A percentile compares a stretch with the other conserved stretches of the same genome.
phyloP scores from a whole-genome alignment of 2,329 filamentous ascomycete genomes.

The Colletotrichum neosansevieriae region DNA sequence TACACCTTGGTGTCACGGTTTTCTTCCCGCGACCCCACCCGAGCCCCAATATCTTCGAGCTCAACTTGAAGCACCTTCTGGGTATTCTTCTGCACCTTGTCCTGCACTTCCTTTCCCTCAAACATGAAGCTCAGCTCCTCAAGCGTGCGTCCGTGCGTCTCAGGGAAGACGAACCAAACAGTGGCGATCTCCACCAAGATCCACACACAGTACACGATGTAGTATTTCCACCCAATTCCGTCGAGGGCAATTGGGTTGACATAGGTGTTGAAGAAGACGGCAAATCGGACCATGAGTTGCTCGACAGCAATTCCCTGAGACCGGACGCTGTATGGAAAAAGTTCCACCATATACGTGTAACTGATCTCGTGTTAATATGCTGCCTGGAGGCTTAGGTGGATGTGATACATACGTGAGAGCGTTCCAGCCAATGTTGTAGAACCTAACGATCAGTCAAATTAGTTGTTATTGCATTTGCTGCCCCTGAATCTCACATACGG shows the following conservation, averaged over 20 bases:
- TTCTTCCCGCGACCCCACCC: neutral
- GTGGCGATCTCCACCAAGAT: slow-evolving; percentile 54
- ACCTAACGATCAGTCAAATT: neutral
- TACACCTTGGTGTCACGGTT: slow-evolving; percentile 7
- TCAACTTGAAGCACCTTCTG: slow-evolving; percentile 40
- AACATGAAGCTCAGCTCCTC: slow-evolving; percentile 69
- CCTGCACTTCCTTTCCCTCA: slow-evolving; percentile 38
- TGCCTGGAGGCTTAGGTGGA: fast-evolving
- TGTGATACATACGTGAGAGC: slow-evolving; percentile 2
- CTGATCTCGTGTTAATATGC: slow-evolving; percentile 41
- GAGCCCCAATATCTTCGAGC: slow-evolving; percentile 19
- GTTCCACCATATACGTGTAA: slow-evolving; percentile 55
- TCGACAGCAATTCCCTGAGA: slow-evolving; percentile 54
- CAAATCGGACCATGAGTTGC: slow-evolving; percentile 53
- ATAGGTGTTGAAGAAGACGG: slow-evolving; percentile 60
- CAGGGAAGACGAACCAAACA: slow-evolving; percentile 88
- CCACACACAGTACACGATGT: slow-evolving; percentile 59
- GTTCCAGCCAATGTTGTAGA: slow-evolving; percentile 32
- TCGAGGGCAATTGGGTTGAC: slow-evolving; percentile 59
- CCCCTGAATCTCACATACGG: slow-evolving; percentile 42
- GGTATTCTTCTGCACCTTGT: slow-evolving; percentile 38
- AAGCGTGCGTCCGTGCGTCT: slow-evolving; percentile 83
- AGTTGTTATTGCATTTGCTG: no score
- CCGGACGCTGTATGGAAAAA: slow-evolving; percentile 53
- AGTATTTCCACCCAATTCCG: slow-evolving; percentile 56